These are phyloP conservation scores for Diaporthe nobilis DNA, from an alignment of 2,329 filamentous ascomycete genomes.

Conservation along the genomic window DNA sequence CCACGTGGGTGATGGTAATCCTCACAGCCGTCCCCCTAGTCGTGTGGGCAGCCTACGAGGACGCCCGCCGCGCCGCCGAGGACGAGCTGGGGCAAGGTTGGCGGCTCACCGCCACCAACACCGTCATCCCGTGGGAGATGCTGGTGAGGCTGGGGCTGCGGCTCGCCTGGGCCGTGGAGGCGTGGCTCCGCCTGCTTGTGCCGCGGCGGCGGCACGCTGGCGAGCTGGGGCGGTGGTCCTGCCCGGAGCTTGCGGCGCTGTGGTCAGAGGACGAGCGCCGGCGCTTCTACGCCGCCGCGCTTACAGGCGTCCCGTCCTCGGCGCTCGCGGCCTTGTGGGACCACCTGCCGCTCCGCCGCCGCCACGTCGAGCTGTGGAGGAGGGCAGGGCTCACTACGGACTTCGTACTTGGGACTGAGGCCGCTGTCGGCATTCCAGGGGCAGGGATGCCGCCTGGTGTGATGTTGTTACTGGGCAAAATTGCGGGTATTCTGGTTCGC, in stretches of 20 bases:
- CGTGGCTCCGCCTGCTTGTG: neutral
- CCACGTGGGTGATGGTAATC: fast-evolving
- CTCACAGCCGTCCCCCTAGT: no score
- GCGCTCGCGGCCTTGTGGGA: neutral
- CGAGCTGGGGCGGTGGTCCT: neutral
- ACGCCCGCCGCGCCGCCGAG: neutral
- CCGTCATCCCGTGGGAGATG: neutral
- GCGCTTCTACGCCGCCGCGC: neutral
- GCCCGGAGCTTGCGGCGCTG: neutral
- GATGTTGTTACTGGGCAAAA: neutral
- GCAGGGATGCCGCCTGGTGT: neutral
- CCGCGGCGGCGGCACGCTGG: neutral
- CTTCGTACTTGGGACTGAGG: neutral
- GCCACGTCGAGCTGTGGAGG: neutral
- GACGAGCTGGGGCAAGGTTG: no score
- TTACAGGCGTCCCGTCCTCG: neutral
- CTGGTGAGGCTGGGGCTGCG: neutral
- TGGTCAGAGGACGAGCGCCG: neutral
- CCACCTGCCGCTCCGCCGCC: neutral
- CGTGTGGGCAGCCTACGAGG: neutral
- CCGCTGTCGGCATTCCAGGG: neutral
- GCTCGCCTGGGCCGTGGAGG: neutral
- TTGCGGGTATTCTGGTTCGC: neutral
- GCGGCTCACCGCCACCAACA: neutral
- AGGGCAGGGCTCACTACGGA: neutral